These are phyloP conservation scores for Nitzschia sp. DNA, from an alignment of 108 stramenopile species.

Conservation along the genomic window DNA sequence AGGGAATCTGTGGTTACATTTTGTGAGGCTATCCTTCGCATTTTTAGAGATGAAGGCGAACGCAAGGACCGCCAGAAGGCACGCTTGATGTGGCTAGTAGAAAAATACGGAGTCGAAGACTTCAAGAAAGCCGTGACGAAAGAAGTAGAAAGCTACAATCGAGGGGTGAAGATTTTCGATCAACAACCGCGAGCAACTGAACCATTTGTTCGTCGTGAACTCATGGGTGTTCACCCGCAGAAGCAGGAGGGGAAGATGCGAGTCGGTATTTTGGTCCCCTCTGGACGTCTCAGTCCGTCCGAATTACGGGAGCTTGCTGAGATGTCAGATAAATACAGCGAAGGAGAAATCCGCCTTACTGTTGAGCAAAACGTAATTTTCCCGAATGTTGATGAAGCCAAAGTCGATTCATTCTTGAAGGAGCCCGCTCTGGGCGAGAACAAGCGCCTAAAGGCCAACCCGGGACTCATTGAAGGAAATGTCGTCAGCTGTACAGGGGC, in stretches of 20 bases:
- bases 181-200: slow-evolving; percentile 57
- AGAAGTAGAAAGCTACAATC: slow-evolving; percentile 72
- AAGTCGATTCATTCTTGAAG: slow-evolving; percentile 60
- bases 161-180: slow-evolving; percentile 58
- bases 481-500: slow-evolving; percentile 94
- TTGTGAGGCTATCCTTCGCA: slow-evolving; percentile 76
- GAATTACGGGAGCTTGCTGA: slow-evolving; percentile 83
- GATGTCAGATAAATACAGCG: slow-evolving; percentile 85
- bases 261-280: slow-evolving; percentile 86
- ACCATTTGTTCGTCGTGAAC: slow-evolving; percentile 74
- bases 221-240: slow-evolving; percentile 91
- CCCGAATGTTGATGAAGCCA: slow-evolving; percentile 83
- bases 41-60: slow-evolving; percentile 90
- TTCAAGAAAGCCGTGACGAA: slow-evolving; percentile 71
- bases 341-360: slow-evolving; percentile 90
- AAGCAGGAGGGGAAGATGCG: slow-evolving; percentile 82
- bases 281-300: slow-evolving; percentile 76
- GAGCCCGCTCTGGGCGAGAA: slow-evolving; percentile 58
- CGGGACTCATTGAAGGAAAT: slow-evolving; percentile 84
- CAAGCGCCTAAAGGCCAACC: slow-evolving; percentile 59
- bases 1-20: slow-evolving; percentile 77
- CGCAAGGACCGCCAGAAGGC: slow-evolving; percentile 89
- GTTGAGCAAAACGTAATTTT: slow-evolving; percentile 94
- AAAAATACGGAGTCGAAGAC: slow-evolving; percentile 84
- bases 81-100: slow-evolving; percentile 92